Percentiles rank a stretch among this genome's conserved stretches.
Conservation (phyloP, 345 rosid species). For the Anacardium occidentale region DNA sequence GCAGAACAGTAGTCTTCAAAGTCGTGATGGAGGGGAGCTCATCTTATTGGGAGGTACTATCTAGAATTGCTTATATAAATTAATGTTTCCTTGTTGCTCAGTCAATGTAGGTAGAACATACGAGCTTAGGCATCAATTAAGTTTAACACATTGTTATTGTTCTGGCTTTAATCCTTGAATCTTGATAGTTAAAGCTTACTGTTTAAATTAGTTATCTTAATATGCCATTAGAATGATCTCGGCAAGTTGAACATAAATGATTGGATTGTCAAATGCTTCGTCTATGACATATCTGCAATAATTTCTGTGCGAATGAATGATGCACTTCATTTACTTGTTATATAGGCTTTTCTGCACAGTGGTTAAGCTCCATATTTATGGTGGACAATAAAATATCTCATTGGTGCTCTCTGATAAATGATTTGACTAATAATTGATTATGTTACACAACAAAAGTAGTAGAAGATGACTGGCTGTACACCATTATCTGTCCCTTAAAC, state of each 20-base stretch:
- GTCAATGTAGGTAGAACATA: neutral
- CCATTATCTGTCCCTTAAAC: neutral
- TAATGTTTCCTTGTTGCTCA: neutral
- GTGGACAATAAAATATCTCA: neutral
- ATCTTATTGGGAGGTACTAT: constrained; percentile 78
- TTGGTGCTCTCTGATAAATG: neutral
- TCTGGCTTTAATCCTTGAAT: neutral
- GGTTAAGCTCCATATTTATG: neutral
- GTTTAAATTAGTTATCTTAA: neutral
- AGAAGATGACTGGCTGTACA: neutral
- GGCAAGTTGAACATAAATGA: no score
- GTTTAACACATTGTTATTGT: no score
- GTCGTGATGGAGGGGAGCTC: constrained; percentile 54
- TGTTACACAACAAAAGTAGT: neutral
- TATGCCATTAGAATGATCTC: no score
- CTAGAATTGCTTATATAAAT: constrained; percentile 9
- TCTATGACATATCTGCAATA: no score
- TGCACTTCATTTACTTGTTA: neutral
- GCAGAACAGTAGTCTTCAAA: constrained; percentile 57
- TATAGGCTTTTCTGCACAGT: neutral
- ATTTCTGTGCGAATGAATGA: no score
- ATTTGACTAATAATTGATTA: neutral
- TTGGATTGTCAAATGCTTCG: no score
- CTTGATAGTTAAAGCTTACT: neutral
- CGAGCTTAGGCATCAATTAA: neutral